Evolutionary conservation across 257 asterid species (phyloP).

Genomic region (Prunella vulgaris): DNA sequence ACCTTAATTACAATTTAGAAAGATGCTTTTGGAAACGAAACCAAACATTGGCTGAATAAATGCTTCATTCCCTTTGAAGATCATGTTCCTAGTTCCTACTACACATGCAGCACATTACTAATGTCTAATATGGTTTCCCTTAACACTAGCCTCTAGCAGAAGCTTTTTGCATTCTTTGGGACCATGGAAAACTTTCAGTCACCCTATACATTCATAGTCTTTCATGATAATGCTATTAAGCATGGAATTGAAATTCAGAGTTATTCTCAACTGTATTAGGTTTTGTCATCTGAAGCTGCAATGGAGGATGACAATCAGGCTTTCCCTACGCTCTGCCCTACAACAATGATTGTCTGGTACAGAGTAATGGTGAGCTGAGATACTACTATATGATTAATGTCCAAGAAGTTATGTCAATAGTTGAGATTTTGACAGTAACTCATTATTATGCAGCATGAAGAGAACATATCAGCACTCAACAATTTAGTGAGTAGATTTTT

Average conservation of each 20-base stretch:
- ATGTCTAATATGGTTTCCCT: background rate
- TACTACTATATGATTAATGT: background rate
- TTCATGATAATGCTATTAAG: background rate
- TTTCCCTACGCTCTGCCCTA: conserved; percentile 62
- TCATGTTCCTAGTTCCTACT: background rate
- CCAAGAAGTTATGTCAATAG: conserved; percentile 16
- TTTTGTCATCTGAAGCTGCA: conserved; percentile 35
- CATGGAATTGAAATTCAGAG: background rate
- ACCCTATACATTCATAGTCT: background rate
- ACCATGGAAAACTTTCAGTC: conserved; percentile 1
- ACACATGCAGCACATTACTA: conserved; percentile 1
- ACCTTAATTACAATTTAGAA: background rate
- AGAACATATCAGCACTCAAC: conserved; percentile 59
- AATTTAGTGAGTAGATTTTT: conserved; percentile 56
- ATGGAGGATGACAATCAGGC: conserved; percentile 39
- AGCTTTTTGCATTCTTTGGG: background rate
- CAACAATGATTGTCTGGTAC: conserved; percentile 72
- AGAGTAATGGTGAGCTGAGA: conserved; percentile 63
- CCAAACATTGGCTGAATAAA: background rate
- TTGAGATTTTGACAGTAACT: conserved; percentile 25
- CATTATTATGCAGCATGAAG: conserved; percentile 67
- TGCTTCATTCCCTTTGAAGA: background rate
- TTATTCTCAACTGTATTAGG: conserved; percentile 39
- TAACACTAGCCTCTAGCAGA: background rate
- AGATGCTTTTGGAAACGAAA: background rate